phyloP scores from a whole-genome alignment of 139 green algal species.

The Tetratostichococcus sp. region DNA sequence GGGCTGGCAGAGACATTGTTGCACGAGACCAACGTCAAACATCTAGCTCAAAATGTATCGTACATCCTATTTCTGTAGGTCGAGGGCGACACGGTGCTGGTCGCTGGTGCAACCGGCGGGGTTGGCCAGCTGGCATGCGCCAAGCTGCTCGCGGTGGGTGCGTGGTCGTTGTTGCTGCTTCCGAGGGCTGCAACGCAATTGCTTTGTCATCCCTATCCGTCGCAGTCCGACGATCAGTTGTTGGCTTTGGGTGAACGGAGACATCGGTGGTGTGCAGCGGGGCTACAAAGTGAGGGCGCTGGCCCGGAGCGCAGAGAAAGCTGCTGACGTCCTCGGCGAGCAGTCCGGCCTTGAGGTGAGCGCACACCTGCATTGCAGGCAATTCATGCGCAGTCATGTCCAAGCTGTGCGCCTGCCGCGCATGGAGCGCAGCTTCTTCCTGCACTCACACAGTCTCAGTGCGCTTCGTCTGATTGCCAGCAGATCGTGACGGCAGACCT shows the following conservation, averaged over 20 bases:
- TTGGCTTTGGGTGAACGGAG: too few species aligned
- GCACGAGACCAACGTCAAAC: too few species aligned
- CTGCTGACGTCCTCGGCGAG: constrained; percentile 47
- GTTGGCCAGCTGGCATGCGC: constrained; percentile 79
- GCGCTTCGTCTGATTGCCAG: background rate
- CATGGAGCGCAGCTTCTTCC: too few species aligned
- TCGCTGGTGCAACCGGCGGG: constrained; percentile 73
- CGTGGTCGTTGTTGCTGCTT: too few species aligned
- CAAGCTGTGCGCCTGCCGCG: too few species aligned
- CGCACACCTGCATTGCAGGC: background rate
- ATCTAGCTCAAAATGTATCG: too few species aligned
- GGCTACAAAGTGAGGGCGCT: constrained; percentile 70
- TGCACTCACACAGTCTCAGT: background rate
- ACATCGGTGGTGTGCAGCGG: constrained; percentile 24
- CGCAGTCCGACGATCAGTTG: too few species aligned
- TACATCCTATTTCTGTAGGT: constrained; percentile 18
- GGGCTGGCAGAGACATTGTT: too few species aligned
- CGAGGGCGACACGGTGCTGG: constrained; percentile 52
- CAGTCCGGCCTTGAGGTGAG: constrained; percentile 34
- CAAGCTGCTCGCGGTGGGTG: constrained; percentile 75
- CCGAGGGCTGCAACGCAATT: too few species aligned
- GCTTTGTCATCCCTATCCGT: too few species aligned
- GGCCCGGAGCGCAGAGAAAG: constrained; percentile 45
- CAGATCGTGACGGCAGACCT: constrained; percentile 48
- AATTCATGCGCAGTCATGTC: too few species aligned